Evolutionary conservation across 2,329 filamentous ascomycete species (phyloP), one percentile per base, ranked within the genome.

Genomic region (Emergomyces africanus): DNA sequence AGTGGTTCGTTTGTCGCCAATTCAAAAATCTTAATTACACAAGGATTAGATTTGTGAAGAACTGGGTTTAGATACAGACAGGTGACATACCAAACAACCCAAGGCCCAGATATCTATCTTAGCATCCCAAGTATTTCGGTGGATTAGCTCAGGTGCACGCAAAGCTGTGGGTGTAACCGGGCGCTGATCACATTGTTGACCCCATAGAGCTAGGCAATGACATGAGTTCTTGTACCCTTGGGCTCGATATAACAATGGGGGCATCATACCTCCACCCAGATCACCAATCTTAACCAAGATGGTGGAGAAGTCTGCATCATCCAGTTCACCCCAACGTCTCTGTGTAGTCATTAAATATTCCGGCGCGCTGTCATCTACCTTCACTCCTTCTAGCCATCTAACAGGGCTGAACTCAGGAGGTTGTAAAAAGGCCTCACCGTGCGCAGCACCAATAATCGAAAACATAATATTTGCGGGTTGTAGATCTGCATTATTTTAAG

Each of bases 401-500:
- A 66, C 62, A 25, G 61, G 59, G 25, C 58, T 64, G 54, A 64
- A 64, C 46, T 65, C 55, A 1, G 64, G 63, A 12, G 60, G 54
- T 5, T 60, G 28, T 28, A 66, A 46, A 18, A 57, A 57, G 0
- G 49, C 20, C 25, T 62, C 53, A 37, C 23, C 49, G 15, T 37
- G 48, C 25, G 25, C 25, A 50, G 35, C 30, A n/a, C 49, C 44
- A 58, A 44, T 14, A 35, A 51, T 18, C 33, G 62, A 61, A 51
- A 66, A 57, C 58, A 66, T 57, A 33, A 67, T 62, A 58, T 66
- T 67, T 39, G 65, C 65, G 15, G 64, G 66, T 55, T 67, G 62
- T 51, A 66, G 58, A 41, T 66, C 64, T 67, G 20, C 18, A 59
- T 6, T 46, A 25, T 28, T n/a, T 3, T 30, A 30, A 30, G 35